Conservation (phyloP, 1,284 basidiomycete genomes). For the Xerocomus minutiporus region DNA sequence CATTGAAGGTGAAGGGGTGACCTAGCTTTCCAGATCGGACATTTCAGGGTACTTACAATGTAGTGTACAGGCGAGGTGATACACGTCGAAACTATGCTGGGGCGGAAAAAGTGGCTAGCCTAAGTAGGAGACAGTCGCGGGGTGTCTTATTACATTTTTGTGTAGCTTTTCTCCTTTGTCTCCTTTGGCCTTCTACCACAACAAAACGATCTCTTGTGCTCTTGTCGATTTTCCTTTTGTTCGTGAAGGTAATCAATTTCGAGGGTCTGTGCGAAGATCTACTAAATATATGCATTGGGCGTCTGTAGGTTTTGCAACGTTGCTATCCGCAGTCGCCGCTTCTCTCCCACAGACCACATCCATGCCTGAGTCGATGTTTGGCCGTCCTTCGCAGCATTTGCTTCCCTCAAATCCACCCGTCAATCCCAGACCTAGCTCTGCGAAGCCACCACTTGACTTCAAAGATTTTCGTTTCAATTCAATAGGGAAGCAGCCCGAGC, state of each 20-base stretch:
- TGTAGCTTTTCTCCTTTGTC: background rate
- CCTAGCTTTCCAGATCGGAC: too few relatives aligned
- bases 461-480: slow-evolving; percentile 40
- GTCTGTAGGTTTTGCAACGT: slow-evolving; percentile 5
- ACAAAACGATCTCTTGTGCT: background rate
- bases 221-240: background rate
- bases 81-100: background rate
- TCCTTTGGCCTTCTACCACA: background rate
- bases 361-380: slow-evolving; percentile 31
- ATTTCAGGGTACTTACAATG: too few relatives aligned
- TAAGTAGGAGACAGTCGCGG: background rate
- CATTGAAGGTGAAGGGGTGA: slow-evolving; percentile 3
- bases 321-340: slow-evolving; percentile 4
- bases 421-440: background rate
- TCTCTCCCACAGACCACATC: slow-evolving; percentile 14
- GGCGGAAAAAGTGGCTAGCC: background rate
- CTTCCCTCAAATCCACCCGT: slow-evolving; percentile 14
- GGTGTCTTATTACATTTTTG: background rate
- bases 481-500: slow-evolving; percentile 44
- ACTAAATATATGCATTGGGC: slow-evolving; percentile 18
- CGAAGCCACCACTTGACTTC: slow-evolving; percentile 22
- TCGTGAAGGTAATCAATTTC: slow-evolving; percentile 17
- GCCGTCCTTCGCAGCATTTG: slow-evolving; percentile 21
- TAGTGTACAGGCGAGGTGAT: too few relatives aligned
- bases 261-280: background rate